A percentile compares a stretch with the other conserved stretches of the same genome.
These are phyloP conservation scores for Globisporangium emineosum DNA, from an alignment of 352 stramenopile species.

Conservation along the genomic window DNA sequence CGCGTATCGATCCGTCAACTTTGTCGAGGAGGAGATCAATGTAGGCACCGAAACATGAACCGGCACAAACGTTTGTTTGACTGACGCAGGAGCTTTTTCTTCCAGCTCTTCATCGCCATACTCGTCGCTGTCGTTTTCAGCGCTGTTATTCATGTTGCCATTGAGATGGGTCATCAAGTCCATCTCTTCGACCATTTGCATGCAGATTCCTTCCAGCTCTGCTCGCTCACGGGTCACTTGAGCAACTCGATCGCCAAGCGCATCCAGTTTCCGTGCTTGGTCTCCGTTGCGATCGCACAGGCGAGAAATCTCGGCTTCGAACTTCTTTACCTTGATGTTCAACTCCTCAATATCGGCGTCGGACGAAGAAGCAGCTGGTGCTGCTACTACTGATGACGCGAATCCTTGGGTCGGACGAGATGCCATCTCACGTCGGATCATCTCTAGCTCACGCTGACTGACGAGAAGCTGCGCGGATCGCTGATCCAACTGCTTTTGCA, in stretches of 20 bases:
- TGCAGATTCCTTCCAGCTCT: constrained; percentile 53
- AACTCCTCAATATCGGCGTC: constrained; percentile 28
- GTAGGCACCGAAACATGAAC: constrained; percentile 4
- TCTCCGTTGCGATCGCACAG: constrained; percentile 56
- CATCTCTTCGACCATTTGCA: constrained; percentile 61
- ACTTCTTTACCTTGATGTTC: constrained; percentile 42
- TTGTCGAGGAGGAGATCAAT: constrained; percentile 12
- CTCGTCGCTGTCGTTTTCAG: constrained; percentile 13
- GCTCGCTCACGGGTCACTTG: constrained; percentile 47
- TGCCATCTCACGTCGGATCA: constrained; percentile 26
- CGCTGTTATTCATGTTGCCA: constrained; percentile 10
- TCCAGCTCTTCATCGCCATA: constrained; percentile 20
- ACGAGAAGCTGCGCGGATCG: constrained; percentile 49
- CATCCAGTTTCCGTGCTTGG: constrained; percentile 49
- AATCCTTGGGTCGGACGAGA: background rate
- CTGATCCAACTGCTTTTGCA: constrained; percentile 57
- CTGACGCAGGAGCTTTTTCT: constrained; percentile 18
- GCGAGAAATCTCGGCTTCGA: constrained; percentile 44
- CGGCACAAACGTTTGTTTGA: constrained; percentile 7
- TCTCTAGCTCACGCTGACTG: constrained; percentile 46
- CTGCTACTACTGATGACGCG: constrained; percentile 1
- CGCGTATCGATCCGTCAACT: constrained; percentile 49
- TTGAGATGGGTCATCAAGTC: constrained; percentile 22
- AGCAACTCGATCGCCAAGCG: constrained; percentile 39
- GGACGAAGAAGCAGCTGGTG: constrained; percentile 7